A percentile compares a stretch with the other conserved stretches of the same genome.
Evolutionary conservation across 208 protist species (phyloP).

Genomic region (Tritrichomonas musculus): DNA sequence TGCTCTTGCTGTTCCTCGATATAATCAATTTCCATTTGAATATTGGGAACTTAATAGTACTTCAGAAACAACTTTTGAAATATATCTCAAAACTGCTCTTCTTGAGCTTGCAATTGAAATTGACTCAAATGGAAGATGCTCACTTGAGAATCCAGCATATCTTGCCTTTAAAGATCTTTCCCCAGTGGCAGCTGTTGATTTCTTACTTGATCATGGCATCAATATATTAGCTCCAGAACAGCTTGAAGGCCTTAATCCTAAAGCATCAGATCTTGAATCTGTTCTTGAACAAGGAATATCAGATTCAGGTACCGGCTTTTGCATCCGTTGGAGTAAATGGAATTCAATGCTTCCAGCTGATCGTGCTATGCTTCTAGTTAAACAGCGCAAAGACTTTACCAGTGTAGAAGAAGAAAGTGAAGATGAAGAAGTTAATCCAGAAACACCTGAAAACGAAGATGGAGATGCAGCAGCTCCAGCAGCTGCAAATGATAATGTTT

Average conservation of each 20-base stretch:
- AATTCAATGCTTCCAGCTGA: not conserved
- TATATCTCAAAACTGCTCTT: not conserved
- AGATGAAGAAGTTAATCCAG: not conserved
- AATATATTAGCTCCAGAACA: not conserved
- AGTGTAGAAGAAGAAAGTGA: not conserved
- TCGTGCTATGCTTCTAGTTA: not conserved
- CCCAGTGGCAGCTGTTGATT: not conserved
- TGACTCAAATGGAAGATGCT: not conserved
- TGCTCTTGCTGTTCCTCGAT: slow-evolving; percentile 10
- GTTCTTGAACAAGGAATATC: not conserved
- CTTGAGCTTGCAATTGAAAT: not conserved
- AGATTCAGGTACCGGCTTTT: not conserved
- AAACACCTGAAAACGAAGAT: not conserved
- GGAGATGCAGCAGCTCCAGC: too few species aligned
- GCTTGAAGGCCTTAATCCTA: not conserved
- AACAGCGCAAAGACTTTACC: not conserved
- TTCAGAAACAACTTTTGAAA: not conserved
- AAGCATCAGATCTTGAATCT: not conserved
- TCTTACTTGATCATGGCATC: not conserved
- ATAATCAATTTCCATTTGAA: slow-evolving; percentile 6
- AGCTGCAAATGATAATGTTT: too few species aligned
- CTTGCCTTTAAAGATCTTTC: not conserved
- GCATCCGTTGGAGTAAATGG: not conserved
- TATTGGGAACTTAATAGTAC: not conserved
- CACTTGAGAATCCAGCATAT: not conserved